Evolutionary conservation across 2,329 filamentous ascomycete species (phyloP), one percentile per base, ranked within the genome.

Genomic region (Dendryphion nanum): DNA sequence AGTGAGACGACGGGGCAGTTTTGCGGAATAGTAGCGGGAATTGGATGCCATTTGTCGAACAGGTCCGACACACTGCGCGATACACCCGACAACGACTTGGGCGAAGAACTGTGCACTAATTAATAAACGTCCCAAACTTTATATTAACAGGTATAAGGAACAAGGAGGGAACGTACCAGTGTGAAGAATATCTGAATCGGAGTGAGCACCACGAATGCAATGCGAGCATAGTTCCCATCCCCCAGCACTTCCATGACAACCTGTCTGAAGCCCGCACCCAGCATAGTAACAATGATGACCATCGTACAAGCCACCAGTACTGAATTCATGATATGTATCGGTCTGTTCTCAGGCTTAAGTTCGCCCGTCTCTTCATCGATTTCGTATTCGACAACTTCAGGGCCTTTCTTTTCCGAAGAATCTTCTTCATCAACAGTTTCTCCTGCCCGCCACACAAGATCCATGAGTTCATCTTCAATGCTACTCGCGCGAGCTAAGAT

Each of bases 181-280:
- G 85, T 87, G 69, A 90, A 89, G 73, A 89, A 89, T 41, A 89
- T 73, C 59, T 89, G 84, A 20, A 89, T 69, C 0, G 86, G 86
- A 14, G 79, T 79, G 24, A 89, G 68, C 3, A 73, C 73, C 8
- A 88, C 57, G 43, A 90, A 78, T 1, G 76, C 81, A 18, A 89
- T 66, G 1, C 85, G 82, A 15, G 71, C 64, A 55, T 77, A 87
- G 44, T 67, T 74, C 26, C 73, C 67, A 55, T 89, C 85, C 24
- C 86, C 77, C 2, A 76, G 75, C 10, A 82, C 74, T 61, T 89
- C 81, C 40, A 85, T 79, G 21, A 82, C 82, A 37, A 90, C 70
- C 59, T 84, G 75, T 37, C 84, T 76, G 67, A 79, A 85, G 33
- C 83, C 85, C 10, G 84, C 78, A 17, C 86, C 86, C 5, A 89